Percentiles rank a stretch among this genome's conserved stretches.
Conservation (phyloP, 1,139 yeast species). For the Lizanozyma gosingica region DNA sequence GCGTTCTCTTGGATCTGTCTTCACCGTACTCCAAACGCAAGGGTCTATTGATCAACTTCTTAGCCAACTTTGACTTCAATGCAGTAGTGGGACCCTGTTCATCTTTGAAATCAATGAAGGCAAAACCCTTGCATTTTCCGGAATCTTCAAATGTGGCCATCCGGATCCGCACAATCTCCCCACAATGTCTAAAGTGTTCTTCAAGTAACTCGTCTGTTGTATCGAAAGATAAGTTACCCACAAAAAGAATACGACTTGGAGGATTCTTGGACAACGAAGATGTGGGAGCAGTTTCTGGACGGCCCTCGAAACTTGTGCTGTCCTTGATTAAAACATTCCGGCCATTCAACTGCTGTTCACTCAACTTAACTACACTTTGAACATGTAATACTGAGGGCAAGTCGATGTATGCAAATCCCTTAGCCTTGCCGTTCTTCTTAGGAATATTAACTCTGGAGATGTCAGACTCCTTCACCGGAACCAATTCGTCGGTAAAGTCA, state of each 20-base stretch:
- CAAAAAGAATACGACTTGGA: slow-evolving; percentile 81
- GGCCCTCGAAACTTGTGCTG: slow-evolving; percentile 75
- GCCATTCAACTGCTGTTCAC: slow-evolving; percentile 71
- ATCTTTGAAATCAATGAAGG: slow-evolving; percentile 79
- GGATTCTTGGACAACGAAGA: slow-evolving; percentile 56
- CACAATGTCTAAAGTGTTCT: slow-evolving; percentile 70
- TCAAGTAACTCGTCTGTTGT: slow-evolving; percentile 75
- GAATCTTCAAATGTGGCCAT: slow-evolving; percentile 97
- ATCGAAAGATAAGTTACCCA: slow-evolving; percentile 89
- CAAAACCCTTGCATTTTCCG: slow-evolving; percentile 96
- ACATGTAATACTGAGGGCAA: slow-evolving; percentile 58
- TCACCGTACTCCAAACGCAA: slow-evolving; percentile 90
- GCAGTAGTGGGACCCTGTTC: slow-evolving; percentile 80
- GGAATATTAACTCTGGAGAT: slow-evolving; percentile 62
- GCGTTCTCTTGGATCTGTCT: slow-evolving; percentile 77
- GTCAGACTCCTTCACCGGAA: slow-evolving; percentile 34
- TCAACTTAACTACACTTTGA: slow-evolving; percentile 52
- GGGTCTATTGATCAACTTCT: slow-evolving; percentile 61
- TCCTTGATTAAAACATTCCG: slow-evolving; percentile 80
- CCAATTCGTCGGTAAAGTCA: slow-evolving; percentile 32
- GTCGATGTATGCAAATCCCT: slow-evolving; percentile 91
- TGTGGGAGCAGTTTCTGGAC: slow-evolving; percentile 46
- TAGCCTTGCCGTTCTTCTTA: slow-evolving; percentile 44
- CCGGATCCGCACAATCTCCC: slow-evolving; percentile 71
- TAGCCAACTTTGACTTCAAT: slow-evolving; percentile 61